phyloP scores from a whole-genome alignment of 169 alveolate genomes.

The Cytauxzoon felis region DNA sequence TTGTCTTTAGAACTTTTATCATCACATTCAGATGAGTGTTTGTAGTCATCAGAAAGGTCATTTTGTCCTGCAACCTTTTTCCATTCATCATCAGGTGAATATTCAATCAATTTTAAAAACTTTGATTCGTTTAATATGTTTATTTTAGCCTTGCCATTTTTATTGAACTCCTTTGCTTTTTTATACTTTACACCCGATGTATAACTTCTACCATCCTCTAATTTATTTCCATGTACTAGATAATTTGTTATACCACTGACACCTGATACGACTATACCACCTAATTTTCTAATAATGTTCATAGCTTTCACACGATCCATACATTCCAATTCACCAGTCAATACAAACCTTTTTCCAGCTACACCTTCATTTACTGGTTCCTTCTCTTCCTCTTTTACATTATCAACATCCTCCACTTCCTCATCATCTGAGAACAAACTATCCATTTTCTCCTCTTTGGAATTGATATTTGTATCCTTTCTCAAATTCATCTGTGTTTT shows the following conservation, averaged over 20 bases:
- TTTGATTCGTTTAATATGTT: constrained; percentile 75
- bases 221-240: constrained; percentile 85
- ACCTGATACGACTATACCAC: constrained; percentile 86
- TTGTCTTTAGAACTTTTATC: too few species aligned
- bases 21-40: too few species aligned
- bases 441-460: background rate
- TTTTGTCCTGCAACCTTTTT: constrained; percentile 3
- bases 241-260: constrained; percentile 87
- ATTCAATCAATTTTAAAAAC: constrained; percentile 67
- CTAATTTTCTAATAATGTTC: constrained; percentile 75
- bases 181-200: constrained; percentile 85
- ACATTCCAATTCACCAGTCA: constrained; percentile 81
- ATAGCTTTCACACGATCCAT: constrained; percentile 77
- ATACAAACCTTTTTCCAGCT: constrained; percentile 75
- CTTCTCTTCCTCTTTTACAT: constrained; percentile 1
- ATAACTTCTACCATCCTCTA: constrained; percentile 93
- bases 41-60: constrained; percentile 1
- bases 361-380: constrained; percentile 1
- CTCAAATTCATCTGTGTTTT: too few species aligned
- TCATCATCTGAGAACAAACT: background rate
- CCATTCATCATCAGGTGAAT: constrained; percentile 32
- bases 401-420: background rate
- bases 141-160: constrained; percentile 43
- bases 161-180: constrained; percentile 73
- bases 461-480: too few species aligned